These are phyloP conservation scores for Colletotrichum sidae DNA, from an alignment of 2,329 filamentous ascomycete genomes.

Conservation along the genomic window DNA sequence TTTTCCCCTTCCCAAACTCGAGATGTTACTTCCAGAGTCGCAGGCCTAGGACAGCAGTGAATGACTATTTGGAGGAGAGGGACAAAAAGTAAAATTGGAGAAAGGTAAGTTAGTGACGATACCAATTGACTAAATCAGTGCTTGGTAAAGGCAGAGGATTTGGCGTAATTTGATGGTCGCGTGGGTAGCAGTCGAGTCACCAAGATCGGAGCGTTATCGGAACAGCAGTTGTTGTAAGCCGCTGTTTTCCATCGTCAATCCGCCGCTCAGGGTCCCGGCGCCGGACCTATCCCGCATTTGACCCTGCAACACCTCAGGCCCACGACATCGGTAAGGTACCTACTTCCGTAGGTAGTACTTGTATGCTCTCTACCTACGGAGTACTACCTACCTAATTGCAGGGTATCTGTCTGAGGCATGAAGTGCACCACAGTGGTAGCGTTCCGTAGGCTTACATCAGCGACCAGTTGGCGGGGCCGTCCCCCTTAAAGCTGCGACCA, in stretches of 20 bases:
- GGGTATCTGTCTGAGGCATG: too few relatives aligned
- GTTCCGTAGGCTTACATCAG: too few relatives aligned
- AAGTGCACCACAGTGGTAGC: too few relatives aligned
- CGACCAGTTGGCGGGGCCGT: too few relatives aligned
- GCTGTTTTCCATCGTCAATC: conserved; percentile 37
- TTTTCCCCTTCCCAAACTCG: not conserved
- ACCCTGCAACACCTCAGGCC: not conserved
- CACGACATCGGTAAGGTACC: too few relatives aligned
- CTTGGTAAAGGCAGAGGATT: conserved; percentile 24
- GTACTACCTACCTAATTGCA: too few relatives aligned
- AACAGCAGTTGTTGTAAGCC: conserved; percentile 35
- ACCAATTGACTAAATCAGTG: conserved; percentile 31
- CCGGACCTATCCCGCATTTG: conserved; percentile 26
- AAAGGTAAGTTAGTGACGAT: conserved; percentile 7
- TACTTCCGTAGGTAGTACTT: too few relatives aligned
- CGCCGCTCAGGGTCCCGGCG: conserved; percentile 35
- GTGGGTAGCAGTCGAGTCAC: conserved; percentile 29
- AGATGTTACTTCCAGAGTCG: not conserved
- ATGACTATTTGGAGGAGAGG: conserved; percentile 6
- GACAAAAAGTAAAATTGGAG: not conserved
- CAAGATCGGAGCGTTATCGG: conserved; percentile 45
- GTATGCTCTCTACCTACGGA: too few relatives aligned
- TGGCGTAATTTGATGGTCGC: conserved; percentile 27
- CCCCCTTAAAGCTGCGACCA: conserved; percentile 15
- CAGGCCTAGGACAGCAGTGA: not conserved